phyloP scores from a whole-genome alignment of 108 stramenopile genomes.

The Nitzschia sp. region DNA sequence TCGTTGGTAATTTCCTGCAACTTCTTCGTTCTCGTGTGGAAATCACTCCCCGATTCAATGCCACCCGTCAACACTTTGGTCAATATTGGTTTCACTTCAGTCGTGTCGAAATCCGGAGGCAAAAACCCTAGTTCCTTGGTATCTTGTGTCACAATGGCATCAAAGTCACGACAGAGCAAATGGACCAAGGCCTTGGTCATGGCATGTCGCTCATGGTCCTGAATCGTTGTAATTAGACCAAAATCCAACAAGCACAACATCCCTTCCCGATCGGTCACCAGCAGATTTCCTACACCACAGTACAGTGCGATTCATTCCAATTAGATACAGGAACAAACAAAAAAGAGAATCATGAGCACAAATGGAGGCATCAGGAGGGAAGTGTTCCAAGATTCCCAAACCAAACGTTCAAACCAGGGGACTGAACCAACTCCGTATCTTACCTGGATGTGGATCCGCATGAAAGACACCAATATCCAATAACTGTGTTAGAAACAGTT shows the following conservation, averaged over 20 bases:
- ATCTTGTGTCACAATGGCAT: constrained; percentile 67
- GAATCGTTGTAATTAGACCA: constrained; percentile 79
- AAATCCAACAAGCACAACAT: constrained; percentile 80
- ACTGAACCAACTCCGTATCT: neutral
- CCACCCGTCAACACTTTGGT: constrained; percentile 74
- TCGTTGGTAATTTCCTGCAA: constrained; percentile 83
- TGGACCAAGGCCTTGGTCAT: constrained; percentile 88
- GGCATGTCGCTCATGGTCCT: constrained; percentile 44
- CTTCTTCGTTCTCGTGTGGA: constrained; percentile 68
- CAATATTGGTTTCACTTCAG: constrained; percentile 69
- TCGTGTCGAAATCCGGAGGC: constrained; percentile 77
- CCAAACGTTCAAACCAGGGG: neutral
- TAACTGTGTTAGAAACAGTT: constrained; percentile 80
- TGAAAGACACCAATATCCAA: constrained; percentile 87
- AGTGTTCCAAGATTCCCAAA: neutral
- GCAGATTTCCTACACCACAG: constrained; percentile 49
- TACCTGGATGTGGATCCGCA: constrained; percentile 74
- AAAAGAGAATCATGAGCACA: neutral
- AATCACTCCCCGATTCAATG: constrained; percentile 70
- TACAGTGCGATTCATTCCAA: neutral
- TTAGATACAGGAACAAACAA: too few species aligned
- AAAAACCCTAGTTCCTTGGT: constrained; percentile 84
- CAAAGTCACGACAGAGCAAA: constrained; percentile 78
- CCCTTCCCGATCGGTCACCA: constrained; percentile 54
- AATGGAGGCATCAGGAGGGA: neutral